Evolutionary conservation across 2,329 filamentous ascomycete genomes (phyloP), one percentile per base, ranked within the genome.

Genomic region (Hypoxylon sp.): DNA sequence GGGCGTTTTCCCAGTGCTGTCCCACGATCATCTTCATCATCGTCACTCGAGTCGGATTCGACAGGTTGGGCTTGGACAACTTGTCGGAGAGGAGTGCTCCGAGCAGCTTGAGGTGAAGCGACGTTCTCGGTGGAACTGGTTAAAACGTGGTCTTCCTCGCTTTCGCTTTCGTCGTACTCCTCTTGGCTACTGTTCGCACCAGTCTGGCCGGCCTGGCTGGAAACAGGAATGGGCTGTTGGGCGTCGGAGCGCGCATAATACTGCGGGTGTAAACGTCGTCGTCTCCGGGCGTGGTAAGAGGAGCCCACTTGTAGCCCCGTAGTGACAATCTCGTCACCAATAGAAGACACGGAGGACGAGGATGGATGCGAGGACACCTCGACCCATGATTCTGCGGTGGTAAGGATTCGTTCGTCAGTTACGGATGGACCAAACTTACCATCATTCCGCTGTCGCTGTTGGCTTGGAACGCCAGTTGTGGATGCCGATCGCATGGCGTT

Each of bases 141-240:
- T 76, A 90, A 79, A 10, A 88, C 73, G 13, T 86, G 88, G 74
- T 97, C 94, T 46, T 94, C 93, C 69, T 97, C 94, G 80, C 88
- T 97, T 79, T 97, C 94, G 69, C 92, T 97, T 82, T 97, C 94
- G 35, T 97, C 93, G 75, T 97, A 97, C 81, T 97, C 94, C 74
- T 97, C 94, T 78, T 97, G 93, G 75, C 94, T 97, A 80, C 93
- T 97, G 32, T 17, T 71, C 11, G 85, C 82, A 51, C 81, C 83
- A 58, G 80, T 75, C 21, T 82, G 82, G 39, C 81, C 78, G 24
- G 82, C 80, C 48, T 82, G 81, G 62, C 75, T 75, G 46, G 79
- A 80, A 78, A 31, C 80, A 77, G 50, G 79, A 80, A 72, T 75
- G 81, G 77, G 77, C 58, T 80, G 81, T 60, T 71, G 77, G 6